Conservation (phyloP, 306 rosid genomes). For the Rubus parviflorus region DNA sequence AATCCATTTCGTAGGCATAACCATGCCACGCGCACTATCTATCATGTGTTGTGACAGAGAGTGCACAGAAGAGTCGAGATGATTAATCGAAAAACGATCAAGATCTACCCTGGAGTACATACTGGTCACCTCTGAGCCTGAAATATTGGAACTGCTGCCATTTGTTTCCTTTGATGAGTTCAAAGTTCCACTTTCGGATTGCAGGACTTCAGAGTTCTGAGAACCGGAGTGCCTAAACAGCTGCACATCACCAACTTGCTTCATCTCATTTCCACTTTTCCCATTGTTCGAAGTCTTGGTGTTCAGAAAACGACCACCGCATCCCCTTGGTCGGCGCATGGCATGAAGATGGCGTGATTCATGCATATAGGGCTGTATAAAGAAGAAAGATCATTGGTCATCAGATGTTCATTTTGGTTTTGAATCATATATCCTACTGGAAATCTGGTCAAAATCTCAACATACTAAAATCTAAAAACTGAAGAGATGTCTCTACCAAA, state of each 20-base stretch:
- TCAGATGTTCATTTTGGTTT: background rate
- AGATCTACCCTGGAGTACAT: slow-evolving; percentile 52
- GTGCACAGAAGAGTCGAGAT: slow-evolving; percentile 47
- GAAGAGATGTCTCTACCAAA: background rate
- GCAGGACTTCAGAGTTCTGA: slow-evolving; percentile 64
- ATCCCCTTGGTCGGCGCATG: slow-evolving; percentile 88
- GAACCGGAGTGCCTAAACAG: slow-evolving; percentile 50
- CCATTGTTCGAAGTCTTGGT: slow-evolving; percentile 32
- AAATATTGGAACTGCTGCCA: slow-evolving; percentile 58
- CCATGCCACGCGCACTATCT: slow-evolving; percentile 45
- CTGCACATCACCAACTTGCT: slow-evolving; percentile 32
- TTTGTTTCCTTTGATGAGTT: slow-evolving; percentile 69
- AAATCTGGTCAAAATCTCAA: background rate
- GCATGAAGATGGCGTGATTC: slow-evolving; percentile 98
- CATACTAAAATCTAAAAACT: background rate
- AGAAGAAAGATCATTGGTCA: slow-evolving; percentile 10
- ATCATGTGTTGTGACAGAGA: slow-evolving; percentile 53
- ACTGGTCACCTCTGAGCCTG: slow-evolving; percentile 81
- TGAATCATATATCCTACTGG: background rate
- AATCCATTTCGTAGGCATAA: slow-evolving; percentile 71
- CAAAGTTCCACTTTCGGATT: slow-evolving; percentile 64
- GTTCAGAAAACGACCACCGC: slow-evolving; percentile 94
- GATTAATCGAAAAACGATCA: slow-evolving; percentile 47
- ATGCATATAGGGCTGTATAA: slow-evolving; percentile 88
- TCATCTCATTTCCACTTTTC: slow-evolving; percentile 31